Percentiles rank a stretch among this genome's conserved stretches.
These are phyloP conservation scores for Collybia nuda DNA, from an alignment of 768 basidiomycete species.

Conservation along the genomic window DNA sequence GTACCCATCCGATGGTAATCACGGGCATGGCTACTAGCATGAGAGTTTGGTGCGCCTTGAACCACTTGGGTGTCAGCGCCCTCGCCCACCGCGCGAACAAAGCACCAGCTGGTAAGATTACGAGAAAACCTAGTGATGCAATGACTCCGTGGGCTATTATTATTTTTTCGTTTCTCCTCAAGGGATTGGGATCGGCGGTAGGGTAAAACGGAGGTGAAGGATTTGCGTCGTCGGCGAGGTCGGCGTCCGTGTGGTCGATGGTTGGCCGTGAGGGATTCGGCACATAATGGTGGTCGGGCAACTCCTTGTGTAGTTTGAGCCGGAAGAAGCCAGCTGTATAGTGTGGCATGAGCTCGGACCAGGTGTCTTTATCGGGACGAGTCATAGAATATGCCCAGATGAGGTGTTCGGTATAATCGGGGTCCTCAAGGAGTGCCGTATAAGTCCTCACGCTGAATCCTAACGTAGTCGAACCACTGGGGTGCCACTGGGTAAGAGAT, in stretches of 20 bases:
- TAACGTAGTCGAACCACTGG: slow-evolving; percentile 32
- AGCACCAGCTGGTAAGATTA: slow-evolving; percentile 53
- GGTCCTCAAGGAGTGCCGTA: slow-evolving; percentile 24
- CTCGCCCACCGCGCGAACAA: slow-evolving; percentile 56
- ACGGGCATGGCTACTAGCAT: slow-evolving; percentile 47
- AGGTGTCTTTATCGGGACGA: slow-evolving; percentile 21
- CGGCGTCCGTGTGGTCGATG: neutral
- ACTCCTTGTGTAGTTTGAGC: slow-evolving; percentile 31
- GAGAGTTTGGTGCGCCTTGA: slow-evolving; percentile 51
- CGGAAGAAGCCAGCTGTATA: slow-evolving; percentile 32
- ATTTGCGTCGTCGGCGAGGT: neutral
- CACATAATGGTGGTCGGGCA: slow-evolving; percentile 13
- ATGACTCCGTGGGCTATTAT: slow-evolving; percentile 54
- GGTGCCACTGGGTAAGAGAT: slow-evolving; percentile 22
- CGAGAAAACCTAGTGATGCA: slow-evolving; percentile 52
- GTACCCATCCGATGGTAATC: slow-evolving; percentile 45
- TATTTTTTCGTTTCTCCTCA: slow-evolving; percentile 36
- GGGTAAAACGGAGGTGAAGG: slow-evolving; percentile 2
- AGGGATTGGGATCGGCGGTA: slow-evolving; percentile 13
- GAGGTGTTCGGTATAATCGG: slow-evolving; percentile 24
- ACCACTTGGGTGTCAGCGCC: slow-evolving; percentile 52
- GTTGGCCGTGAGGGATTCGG: slow-evolving; percentile 3
- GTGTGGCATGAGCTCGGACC: slow-evolving; percentile 26
- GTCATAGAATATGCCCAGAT: slow-evolving; percentile 41
- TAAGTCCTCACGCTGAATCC: slow-evolving; percentile 44